Base-by-base conservation (phyloP, 1,284 basidiomycete species). In the Laetiporus sulphureus region DNA sequence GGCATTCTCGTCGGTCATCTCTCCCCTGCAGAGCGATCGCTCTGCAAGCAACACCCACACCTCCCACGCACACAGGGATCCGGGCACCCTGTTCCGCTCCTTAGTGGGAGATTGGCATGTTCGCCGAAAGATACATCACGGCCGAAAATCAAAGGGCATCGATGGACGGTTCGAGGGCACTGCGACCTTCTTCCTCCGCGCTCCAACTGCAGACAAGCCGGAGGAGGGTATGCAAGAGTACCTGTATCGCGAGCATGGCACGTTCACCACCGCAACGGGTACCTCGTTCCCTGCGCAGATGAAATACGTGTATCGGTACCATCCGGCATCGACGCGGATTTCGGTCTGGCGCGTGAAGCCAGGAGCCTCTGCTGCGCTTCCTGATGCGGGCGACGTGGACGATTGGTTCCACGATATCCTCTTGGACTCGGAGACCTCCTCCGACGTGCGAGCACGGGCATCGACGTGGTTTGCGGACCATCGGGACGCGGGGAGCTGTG, bases 311-410 rank as follows among this genome's bases (percentile, higher is more conserved):
- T 33, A 33, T 15, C 32, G 18, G 15, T 33, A 33, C 32, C 32
- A 33, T 33, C 32, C 32, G 13, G 8, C 15, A 15, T 33, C 32
- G 15, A 8, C 8, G 13, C 32, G 32, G 8, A 13, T 33, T 18
- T 33, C 32, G 11, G 32, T 33, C 32, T 33, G 32, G 32, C 32
- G 32, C 7, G 32, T 33, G 11, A 33, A 33, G 32, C 18, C 32
- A 8, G 32, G 32, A 7, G 32, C 32, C 10, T 33, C 32, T 33
- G 32, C 15, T n/a, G 18, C 13, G 13, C 32, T 16, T 18, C 32
- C 32, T n/a, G 32, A 33, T 15, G 32, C 12, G 18, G 32, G 32
- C 7, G 32, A 33, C 7, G 32, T 33, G 13, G 32, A 33, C 10
- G 16, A 33, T 18, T 33, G 32, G 32, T 33, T 33, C 16, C 32